Base-by-base conservation (phyloP, 768 basidiomycete species). In the Phanerochaete carnosa region DNA sequence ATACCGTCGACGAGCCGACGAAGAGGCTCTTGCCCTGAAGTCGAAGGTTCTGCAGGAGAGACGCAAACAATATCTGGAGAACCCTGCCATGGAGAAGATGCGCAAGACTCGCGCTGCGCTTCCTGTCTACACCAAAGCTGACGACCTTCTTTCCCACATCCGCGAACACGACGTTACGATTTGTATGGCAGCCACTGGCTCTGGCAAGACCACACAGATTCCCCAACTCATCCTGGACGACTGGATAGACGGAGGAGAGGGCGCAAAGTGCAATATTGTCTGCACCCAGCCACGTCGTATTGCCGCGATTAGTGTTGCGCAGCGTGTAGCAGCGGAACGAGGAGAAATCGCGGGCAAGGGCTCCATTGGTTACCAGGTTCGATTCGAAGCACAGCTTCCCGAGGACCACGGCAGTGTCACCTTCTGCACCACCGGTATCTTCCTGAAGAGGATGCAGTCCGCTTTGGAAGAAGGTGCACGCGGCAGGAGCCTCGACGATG, bases 181-280 rank as follows among this genome's bases (percentile, higher is more conserved):
- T 65, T 86, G 89, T 65, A 90, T 94, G 88, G 93, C 93, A 50
- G 85, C 90, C 7, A 94, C 94, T 2, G 93, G 94, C 35, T 94
- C 92, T 1, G 94, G 95, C 1, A 97, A 97, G 77, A 96, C 94
- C 7, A 97, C 95, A 0, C 95, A 98, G 72, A 84, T 97, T 26
- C 95, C 95, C 5, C 95, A 97, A 72, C 80, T 97, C 50, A 86
- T 97, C 63, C 80, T 98, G 52, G 95, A 98, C 67, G 83, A 90
- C 45, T 88, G 82, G 68, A 94, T 94, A 60, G 78, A 87, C 19
- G 76, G 79, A 16, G 91, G 87, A n/a, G 78, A 91, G 57, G 95
- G 95, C 16, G 87, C 92, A 1, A 74, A 77, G 53, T 96, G 94
- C 75, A 96, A 97, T 69, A 83, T 98, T 64, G 77, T 97, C 28